phyloP scores from a whole-genome alignment of 208 protist genomes.

The Sergeia podlipaevii region DNA sequence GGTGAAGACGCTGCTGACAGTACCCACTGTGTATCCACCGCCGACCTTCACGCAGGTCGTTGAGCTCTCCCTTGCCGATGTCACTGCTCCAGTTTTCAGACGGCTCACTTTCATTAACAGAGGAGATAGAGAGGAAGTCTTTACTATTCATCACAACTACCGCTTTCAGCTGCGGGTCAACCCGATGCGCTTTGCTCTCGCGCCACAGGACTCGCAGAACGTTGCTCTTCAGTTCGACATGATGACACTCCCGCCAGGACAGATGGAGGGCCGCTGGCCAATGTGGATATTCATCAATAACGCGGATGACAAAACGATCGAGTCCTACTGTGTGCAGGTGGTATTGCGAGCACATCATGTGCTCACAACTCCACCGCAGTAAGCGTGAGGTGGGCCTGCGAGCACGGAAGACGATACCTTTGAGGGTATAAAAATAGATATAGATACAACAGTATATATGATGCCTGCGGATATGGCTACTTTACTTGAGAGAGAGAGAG shows the following conservation, averaged over 20 bases:
- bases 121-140: conserved; percentile 59
- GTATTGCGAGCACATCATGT: conserved; percentile 70
- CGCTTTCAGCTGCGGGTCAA: conserved; percentile 69
- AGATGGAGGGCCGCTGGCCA: conserved; percentile 84
- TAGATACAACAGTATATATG: too few species aligned
- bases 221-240: conserved; percentile 72
- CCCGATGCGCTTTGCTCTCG: conserved; percentile 66
- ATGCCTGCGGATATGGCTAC: too few species aligned
- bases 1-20: conserved; percentile 70
- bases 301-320: conserved; percentile 75
- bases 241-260: conserved; percentile 63
- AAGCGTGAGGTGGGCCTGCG: too few species aligned
- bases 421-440: too few species aligned
- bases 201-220: conserved; percentile 70
- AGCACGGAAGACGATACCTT: too few species aligned
- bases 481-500: too few species aligned
- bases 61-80: conserved; percentile 67
- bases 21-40: conserved; percentile 69
- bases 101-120: conserved; percentile 76
- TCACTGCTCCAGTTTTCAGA: conserved; percentile 59
- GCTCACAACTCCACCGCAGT: too few species aligned
- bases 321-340: conserved; percentile 82
- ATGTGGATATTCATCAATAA: conserved; percentile 92
- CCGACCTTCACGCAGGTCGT: conserved; percentile 80
- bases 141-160: conserved; percentile 85